Evolutionary conservation across 75 land plant genomes (phyloP), one percentile per base, ranked within the genome.

Genomic region (Pseudotsuga menziesii): DNA sequence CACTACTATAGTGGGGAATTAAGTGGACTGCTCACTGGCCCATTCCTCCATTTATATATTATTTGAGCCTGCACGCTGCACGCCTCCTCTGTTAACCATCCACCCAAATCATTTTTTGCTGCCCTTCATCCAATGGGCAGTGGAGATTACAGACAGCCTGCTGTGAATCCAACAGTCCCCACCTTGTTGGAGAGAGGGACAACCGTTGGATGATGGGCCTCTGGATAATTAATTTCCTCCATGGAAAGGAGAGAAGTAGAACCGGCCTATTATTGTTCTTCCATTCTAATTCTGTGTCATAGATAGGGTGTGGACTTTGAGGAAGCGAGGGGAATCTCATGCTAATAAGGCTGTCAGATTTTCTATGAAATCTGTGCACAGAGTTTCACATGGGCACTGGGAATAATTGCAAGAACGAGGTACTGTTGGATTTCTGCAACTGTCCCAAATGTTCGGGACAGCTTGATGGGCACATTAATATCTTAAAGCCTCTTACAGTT

Each of bases 401-500:
- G 29, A 69, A 44, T 69, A 39, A 44, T 39, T 36, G 41, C 16
- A 69, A 44, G n/a, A 69, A 69, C 72, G 72, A 69, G 72, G 72
- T 41, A 69, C 44, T 69, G 72, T 20, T 41, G 22, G 39, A n/a
- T 20, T 19, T 39, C 5, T 48, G 72, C 22, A 19, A 39, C 48
- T 69, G 72, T 69, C 72, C 72, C 72, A 69, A 69, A 19, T 69
- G 72, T n/a, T 69, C 13, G 52, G 72, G 72, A 41, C 71, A 67
- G 71, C 54, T 9, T 48, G 54, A 48, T 48, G 54, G 71, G 35
- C 64, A 69, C 41, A 17, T 69, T 41, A 35, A 63, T 63, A 29
- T 27, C 27, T 63, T 26, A 39, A 41, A 69, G 20, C 69, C 7
- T 16, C 48, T 20, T 20, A n/a, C 3, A 36, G 35, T 29, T 32